These are phyloP conservation scores for Fusarium sp. DNA, from an alignment of 2,329 filamentous ascomycete genomes.

Conservation along the genomic window DNA sequence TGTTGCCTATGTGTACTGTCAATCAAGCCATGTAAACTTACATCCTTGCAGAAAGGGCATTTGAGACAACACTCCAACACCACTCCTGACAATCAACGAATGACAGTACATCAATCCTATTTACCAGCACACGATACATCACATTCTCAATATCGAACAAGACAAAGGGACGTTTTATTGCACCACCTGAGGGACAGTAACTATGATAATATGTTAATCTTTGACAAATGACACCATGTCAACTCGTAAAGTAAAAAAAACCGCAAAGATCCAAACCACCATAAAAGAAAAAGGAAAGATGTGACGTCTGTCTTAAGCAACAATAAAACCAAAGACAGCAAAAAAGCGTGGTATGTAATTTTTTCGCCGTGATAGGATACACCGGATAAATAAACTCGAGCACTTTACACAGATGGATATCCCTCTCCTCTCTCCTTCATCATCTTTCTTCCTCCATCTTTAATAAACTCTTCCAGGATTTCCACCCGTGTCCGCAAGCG, in stretches of 20 bases:
- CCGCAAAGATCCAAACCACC: slow-evolving; percentile 11
- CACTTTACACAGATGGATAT: slow-evolving; percentile 41
- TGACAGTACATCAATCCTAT: not conserved
- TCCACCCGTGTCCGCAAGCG: slow-evolving; percentile 26
- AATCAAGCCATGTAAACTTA: not conserved
- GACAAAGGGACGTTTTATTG: slow-evolving; percentile 29
- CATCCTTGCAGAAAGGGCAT: accelerated
- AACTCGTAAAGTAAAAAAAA: slow-evolving; percentile 6
- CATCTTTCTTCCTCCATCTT: slow-evolving; percentile 36
- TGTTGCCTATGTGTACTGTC: no score
- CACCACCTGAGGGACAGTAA: slow-evolving; percentile 14
- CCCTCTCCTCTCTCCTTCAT: slow-evolving; percentile 3
- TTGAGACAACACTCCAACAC: accelerated
- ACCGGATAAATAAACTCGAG: slow-evolving; percentile 41
- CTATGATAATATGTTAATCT: slow-evolving; percentile 29
- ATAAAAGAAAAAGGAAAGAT: slow-evolving; percentile 7
- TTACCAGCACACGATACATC: not conserved
- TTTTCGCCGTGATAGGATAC: slow-evolving; percentile 47
- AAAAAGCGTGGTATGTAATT: slow-evolving; percentile 47
- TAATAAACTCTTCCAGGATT: slow-evolving; percentile 29
- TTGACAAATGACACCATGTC: slow-evolving; percentile 14
- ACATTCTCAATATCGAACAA: not conserved
- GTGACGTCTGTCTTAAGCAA: slow-evolving; percentile 29
- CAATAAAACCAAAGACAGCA: slow-evolving; percentile 26
- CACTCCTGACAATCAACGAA: accelerated